A percentile compares a stretch with the other conserved stretches of the same genome.
phyloP scores from a whole-genome alignment of 345 rosid species.

The Lepidium sativum region DNA sequence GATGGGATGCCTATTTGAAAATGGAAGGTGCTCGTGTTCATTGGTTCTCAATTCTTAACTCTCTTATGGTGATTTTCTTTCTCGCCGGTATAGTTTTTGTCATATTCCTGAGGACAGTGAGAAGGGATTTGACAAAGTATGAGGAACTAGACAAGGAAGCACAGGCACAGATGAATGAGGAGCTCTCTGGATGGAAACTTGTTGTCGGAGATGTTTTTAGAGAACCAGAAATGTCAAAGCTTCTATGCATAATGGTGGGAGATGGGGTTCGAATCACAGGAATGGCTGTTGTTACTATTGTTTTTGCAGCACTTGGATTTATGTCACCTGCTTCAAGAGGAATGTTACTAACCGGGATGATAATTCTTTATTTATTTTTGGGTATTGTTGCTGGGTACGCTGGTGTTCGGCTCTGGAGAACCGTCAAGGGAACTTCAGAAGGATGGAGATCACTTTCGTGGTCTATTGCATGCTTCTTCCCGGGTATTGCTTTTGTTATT shows the following conservation, averaged over 20 bases:
- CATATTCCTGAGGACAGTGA: conserved; percentile 73
- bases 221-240: conserved; percentile 62
- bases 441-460: conserved; percentile 75
- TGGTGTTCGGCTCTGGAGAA: conserved; percentile 67
- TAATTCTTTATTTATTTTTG: conserved; percentile 63
- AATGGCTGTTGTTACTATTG: conserved; percentile 65
- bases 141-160: conserved; percentile 82
- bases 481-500: conserved; percentile 70
- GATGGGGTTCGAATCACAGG: conserved; percentile 77
- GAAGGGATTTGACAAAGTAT: conserved; percentile 76
- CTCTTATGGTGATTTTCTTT: conserved; percentile 70
- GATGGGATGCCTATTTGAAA: conserved; percentile 87
- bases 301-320: conserved; percentile 73
- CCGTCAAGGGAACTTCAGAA: conserved; percentile 63
- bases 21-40: conserved; percentile 88
- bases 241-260: conserved; percentile 72
- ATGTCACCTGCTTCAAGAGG: conserved; percentile 89
- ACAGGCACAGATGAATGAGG: conserved; percentile 84
- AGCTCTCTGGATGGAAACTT: conserved; percentile 87
- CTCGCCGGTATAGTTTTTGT: conserved; percentile 74
- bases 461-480: conserved; percentile 71
- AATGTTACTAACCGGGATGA: conserved; percentile 83
- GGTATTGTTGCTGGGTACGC: conserved; percentile 68
- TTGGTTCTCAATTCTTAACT: conserved; percentile 79
- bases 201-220: conserved; percentile 86